Evolutionary conservation across 1,139 yeast species (phyloP).

Genomic region (Hansenula sp.): DNA sequence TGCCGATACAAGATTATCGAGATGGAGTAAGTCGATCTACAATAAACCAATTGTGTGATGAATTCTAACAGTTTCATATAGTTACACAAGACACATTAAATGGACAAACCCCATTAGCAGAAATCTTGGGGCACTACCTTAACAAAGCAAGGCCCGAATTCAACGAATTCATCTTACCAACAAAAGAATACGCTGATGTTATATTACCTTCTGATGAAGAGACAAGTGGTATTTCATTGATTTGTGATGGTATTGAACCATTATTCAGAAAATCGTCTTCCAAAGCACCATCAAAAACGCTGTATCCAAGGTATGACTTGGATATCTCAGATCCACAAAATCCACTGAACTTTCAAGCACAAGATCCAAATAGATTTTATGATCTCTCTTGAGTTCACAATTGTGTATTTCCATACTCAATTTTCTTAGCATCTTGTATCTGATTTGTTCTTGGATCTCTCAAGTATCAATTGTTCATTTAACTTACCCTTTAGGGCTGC

Average conservation of each 20-base stretch:
- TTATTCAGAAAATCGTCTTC: slow-evolving; percentile 24
- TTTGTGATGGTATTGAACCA: slow-evolving; percentile 71
- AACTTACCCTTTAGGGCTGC: slow-evolving; percentile 34
- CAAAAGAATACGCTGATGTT: slow-evolving; percentile 78
- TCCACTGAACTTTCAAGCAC: slow-evolving; percentile 32
- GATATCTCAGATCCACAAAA: neutral
- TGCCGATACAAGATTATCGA: slow-evolving; percentile 74
- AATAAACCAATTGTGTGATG: too few relatives aligned
- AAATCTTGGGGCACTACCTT: slow-evolving; percentile 57
- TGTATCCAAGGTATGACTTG: slow-evolving; percentile 12
- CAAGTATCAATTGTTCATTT: slow-evolving; percentile 38
- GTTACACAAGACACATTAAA: slow-evolving; percentile 40
- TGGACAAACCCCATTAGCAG: slow-evolving; percentile 35
- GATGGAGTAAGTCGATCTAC: slow-evolving; percentile 43
- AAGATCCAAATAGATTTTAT: slow-evolving; percentile 45
- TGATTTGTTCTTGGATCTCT: slow-evolving; percentile 31
- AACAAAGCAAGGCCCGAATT: slow-evolving; percentile 72
- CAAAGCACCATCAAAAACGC: slow-evolving; percentile 8
- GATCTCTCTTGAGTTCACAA: slow-evolving; percentile 29
- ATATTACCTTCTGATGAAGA: slow-evolving; percentile 69
- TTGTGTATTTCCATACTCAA: too few relatives aligned
- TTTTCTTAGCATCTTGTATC: slow-evolving; percentile 31
- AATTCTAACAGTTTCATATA: neutral
- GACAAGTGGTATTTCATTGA: slow-evolving; percentile 53
- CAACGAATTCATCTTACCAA: slow-evolving; percentile 68